Conservation (phyloP, 345 rosid species). For the Pistacia atlantica region DNA sequence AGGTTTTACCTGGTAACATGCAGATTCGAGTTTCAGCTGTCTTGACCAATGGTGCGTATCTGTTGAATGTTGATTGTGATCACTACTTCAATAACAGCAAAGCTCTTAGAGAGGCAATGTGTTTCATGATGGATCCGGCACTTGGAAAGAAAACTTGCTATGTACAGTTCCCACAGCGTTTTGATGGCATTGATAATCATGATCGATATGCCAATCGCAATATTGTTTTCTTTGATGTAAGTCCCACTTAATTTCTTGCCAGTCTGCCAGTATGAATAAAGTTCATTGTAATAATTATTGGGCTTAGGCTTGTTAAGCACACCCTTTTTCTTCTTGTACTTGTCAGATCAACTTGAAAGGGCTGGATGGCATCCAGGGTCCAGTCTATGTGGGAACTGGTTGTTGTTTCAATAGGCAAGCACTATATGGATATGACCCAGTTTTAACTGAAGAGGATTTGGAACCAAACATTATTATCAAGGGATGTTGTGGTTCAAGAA, state of each 20-base stretch:
- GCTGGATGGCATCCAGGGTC: constrained; percentile 96
- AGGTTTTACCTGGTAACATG: constrained; percentile 27
- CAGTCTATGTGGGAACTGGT: constrained; percentile 99
- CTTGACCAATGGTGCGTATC: constrained; percentile 96
- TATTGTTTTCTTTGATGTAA: constrained; percentile 97
- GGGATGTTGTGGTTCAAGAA: constrained; percentile 97
- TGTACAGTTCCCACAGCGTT: constrained; percentile 98
- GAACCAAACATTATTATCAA: constrained; percentile 92
- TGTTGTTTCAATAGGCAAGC: constrained; percentile 99
- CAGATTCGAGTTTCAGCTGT: constrained; percentile 99
- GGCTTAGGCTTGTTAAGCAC: constrained; percentile 3
- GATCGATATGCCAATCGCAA: constrained; percentile 99
- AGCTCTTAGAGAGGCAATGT: constrained; percentile 99
- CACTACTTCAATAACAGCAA: constrained; percentile 99
- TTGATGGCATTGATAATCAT: constrained; percentile 98
- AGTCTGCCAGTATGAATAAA: not conserved
- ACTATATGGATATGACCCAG: constrained; percentile 96
- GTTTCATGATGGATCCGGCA: constrained; percentile 98
- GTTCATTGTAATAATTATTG: not conserved
- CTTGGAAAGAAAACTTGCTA: constrained; percentile 93
- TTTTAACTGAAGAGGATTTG: constrained; percentile 91
- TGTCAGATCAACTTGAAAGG: constrained; percentile 98
- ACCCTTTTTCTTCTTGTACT: constrained; percentile 14
- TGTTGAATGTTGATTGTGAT: constrained; percentile 98
- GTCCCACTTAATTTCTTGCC: constrained; percentile 27